Percentiles rank a stretch among this genome's conserved stretches.
Conservation (phyloP, 2,329 filamentous ascomycete genomes). For the Diaporthe velutina region DNA sequence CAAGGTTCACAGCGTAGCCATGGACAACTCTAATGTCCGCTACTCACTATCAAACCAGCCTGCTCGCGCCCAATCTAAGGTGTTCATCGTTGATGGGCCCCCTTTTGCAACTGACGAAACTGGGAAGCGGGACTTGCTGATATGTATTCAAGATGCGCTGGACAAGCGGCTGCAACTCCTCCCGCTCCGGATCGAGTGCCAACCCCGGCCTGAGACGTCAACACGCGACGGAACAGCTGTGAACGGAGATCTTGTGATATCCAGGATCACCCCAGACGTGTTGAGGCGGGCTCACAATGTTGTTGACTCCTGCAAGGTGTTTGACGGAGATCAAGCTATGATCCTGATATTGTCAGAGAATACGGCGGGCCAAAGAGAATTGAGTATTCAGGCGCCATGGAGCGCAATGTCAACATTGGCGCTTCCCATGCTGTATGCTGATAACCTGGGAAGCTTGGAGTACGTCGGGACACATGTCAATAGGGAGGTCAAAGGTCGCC, state of each 20-base stretch:
- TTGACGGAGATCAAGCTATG: constrained; percentile 75
- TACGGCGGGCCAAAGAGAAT: constrained; percentile 71
- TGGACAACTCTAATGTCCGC: constrained; percentile 71
- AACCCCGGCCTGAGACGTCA: constrained; percentile 48
- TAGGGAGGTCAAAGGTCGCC: constrained; percentile 63
- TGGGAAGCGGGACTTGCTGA: constrained; percentile 67
- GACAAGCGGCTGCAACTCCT: constrained; percentile 78
- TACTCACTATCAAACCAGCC: constrained; percentile 69
- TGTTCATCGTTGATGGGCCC: constrained; percentile 76
- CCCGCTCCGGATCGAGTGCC: constrained; percentile 69
- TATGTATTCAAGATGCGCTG: constrained; percentile 78
- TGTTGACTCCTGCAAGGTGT: constrained; percentile 78
- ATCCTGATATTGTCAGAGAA: constrained; percentile 79
- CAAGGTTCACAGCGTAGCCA: constrained; percentile 76
- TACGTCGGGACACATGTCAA: constrained; percentile 65
- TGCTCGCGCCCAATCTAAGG: constrained; percentile 67
- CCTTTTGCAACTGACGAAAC: constrained; percentile 66
- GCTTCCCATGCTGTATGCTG: constrained; percentile 70
- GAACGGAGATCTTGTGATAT: constrained; percentile 44
- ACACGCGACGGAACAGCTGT: constrained; percentile 43
- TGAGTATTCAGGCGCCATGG: constrained; percentile 84
- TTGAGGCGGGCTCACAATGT: constrained; percentile 74
- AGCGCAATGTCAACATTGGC: constrained; percentile 76
- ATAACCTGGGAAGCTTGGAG: constrained; percentile 71
- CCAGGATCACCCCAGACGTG: constrained; percentile 61